These are phyloP conservation scores for Silene vulgaris DNA, from an alignment of 179 eudicot species.

Conservation along the genomic window DNA sequence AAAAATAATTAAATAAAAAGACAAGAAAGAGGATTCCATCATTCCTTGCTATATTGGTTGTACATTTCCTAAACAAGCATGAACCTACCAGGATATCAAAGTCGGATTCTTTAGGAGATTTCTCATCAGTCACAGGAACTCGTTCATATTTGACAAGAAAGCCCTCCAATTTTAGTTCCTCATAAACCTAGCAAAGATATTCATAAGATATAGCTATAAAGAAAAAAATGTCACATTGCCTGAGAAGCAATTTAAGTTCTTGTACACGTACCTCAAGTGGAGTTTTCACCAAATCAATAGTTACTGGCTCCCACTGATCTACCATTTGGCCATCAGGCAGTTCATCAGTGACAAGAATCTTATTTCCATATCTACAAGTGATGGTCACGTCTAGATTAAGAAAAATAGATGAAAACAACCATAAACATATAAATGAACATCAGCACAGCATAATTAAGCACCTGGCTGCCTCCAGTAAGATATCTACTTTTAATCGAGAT, in stretches of 20 bases:
- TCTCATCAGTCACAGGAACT: conserved; percentile 91
- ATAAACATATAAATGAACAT: neutral
- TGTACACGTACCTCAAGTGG: conserved; percentile 62
- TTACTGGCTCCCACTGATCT: conserved; percentile 97
- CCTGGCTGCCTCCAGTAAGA: conserved; percentile 86
- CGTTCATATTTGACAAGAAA: conserved; percentile 84
- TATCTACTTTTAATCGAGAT: conserved; percentile 82
- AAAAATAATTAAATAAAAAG: neutral
- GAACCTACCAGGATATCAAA: conserved; percentile 79
- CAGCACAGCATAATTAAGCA: conserved; percentile 26
- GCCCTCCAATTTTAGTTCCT: conserved; percentile 58
- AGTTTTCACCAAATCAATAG: conserved; percentile 71
- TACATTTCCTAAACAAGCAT: neutral
- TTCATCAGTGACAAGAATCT: conserved; percentile 94
- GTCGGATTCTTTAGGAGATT: conserved; percentile 92
- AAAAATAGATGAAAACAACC: neutral
- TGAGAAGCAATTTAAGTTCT: neutral
- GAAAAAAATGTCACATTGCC: neutral
- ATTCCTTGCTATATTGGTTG: neutral
- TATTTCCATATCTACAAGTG: conserved; percentile 68
- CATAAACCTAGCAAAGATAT: conserved; percentile 58
- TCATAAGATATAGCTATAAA: conserved; percentile 8
- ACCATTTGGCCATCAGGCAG: conserved; percentile 99
- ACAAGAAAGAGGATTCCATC: neutral
- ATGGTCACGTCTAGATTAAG: conserved; percentile 12